Evolutionary conservation across 345 rosid species (phyloP).

Genomic region (Citrus australasica): DNA sequence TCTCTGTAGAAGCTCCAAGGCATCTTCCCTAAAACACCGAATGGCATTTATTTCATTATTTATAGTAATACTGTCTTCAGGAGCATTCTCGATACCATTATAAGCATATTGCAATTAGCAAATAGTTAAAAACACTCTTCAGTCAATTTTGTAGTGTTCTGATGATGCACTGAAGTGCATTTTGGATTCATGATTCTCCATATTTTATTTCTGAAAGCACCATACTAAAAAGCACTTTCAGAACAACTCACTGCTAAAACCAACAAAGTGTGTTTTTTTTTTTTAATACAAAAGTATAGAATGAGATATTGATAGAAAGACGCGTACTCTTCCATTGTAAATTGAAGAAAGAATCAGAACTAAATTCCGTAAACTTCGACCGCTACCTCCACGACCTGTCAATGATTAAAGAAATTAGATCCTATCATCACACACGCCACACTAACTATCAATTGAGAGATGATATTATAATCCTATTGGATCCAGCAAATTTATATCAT

Average conservation of each 20-base stretch:
- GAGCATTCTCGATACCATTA: neutral
- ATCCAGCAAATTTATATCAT: neutral
- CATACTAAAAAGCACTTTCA: neutral
- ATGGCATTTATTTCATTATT: neutral
- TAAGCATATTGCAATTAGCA: neutral
- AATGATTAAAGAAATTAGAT: neutral
- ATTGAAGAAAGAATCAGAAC: conserved; percentile 8
- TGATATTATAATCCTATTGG: neutral
- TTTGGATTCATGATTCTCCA: neutral
- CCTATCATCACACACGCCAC: neutral
- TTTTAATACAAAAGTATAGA: neutral
- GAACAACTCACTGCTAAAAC: neutral
- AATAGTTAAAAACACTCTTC: neutral
- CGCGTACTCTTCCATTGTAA: conserved; percentile 33
- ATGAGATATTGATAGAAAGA: neutral
- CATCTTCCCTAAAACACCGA: conserved; percentile 57
- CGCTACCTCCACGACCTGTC: conserved; percentile 9
- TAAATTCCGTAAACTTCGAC: neutral
- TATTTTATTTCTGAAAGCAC: neutral
- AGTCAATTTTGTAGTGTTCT: neutral
- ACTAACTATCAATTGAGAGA: neutral
- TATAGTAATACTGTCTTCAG: neutral
- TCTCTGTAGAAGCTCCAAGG: conserved; percentile 71
- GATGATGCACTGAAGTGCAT: neutral
- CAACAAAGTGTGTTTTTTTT: neutral